Evolutionary conservation across 176 grass and related monocot genomes (phyloP), one percentile per base, ranked within the genome.

Genomic region (Aechmea fasciata): DNA sequence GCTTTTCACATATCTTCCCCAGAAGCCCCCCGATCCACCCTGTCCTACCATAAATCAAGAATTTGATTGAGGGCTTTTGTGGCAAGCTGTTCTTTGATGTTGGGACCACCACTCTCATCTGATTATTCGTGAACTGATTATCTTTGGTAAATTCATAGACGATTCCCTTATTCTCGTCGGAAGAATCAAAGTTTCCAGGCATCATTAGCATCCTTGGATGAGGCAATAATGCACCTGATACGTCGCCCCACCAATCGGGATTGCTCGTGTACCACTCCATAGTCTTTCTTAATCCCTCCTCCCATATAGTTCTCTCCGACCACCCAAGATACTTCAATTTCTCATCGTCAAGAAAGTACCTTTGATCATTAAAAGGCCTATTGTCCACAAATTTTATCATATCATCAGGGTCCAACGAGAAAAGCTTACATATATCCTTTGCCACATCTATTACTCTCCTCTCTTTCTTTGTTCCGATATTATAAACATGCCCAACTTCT

Each of bases 161-260:
- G 10, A 13, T 47, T 4, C 47, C 52, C 9, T 73, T 73, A 29
- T 25, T 13, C 28, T 14, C 53, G 48, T 62, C 28, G 11, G 25
- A 23, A 2, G 11, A 53, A 52, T 22, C 51, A 57, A 57, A 57
- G 6, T 54, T 49, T 20, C 52, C 70, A 22, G 70, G 70, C 17
- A 73, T 73, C 70, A 73, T 73, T 28, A 73, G 52, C 70, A 73
- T 73, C 53, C 70, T 53, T 13, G 70, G 70, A 48, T 73, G 70
- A 12, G 70, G 70, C 9, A 48, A 53, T 41, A 73, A 62, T 13
- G 70, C 71, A 53, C 54, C 54, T n/a, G 70, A 72, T 11, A 73
- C 71, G 23, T 73, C 71, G 2, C 54, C 71, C 71, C 71, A 73
- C 71, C 71, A 73, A 19, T 49, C 50, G 11, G 71, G 54, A 29